Conservation (phyloP, 2,329 filamentous ascomycete species). For the Scedosporium boydii region DNA sequence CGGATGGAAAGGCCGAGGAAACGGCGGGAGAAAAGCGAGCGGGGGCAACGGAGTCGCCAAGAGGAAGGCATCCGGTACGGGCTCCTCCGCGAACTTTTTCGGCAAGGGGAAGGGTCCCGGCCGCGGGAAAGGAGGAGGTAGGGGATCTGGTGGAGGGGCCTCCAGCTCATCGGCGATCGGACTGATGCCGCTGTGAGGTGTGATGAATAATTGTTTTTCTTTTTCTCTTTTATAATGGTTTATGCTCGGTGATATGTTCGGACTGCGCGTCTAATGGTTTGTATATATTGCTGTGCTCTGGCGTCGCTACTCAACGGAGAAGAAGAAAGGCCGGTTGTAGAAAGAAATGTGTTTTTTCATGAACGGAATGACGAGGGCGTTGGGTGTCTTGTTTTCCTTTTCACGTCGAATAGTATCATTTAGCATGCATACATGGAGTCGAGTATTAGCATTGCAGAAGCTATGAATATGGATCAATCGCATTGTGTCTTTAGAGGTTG, state of each 20-base stretch:
- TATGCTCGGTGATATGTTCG: neutral
- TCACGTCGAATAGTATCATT: too few species aligned
- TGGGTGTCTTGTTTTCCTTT: too few species aligned
- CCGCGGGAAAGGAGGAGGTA: constrained; percentile 18
- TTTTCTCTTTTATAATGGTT: neutral
- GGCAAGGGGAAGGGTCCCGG: constrained; percentile 9
- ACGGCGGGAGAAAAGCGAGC: constrained; percentile 18
- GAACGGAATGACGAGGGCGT: too few species aligned
- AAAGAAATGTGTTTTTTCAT: too few species aligned
- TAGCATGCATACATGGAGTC: too few species aligned
- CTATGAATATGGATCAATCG: too few species aligned
- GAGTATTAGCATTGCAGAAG: too few species aligned
- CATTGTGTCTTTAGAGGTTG: too few species aligned
- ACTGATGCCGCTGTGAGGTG: neutral
- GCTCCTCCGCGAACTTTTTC: constrained; percentile 14
- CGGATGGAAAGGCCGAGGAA: constrained; percentile 14
- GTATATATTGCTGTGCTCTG: too few species aligned
- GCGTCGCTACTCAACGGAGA: too few species aligned
- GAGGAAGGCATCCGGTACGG: constrained; percentile 8
- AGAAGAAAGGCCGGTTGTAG: too few species aligned
- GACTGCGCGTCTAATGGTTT: neutral
- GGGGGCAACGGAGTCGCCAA: constrained; percentile 14
- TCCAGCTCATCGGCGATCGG: neutral
- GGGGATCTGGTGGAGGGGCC: constrained; percentile 9
- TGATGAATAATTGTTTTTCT: neutral